phyloP scores from a whole-genome alignment of 768 basidiomycete species.

The Naganishia kalamii region DNA sequence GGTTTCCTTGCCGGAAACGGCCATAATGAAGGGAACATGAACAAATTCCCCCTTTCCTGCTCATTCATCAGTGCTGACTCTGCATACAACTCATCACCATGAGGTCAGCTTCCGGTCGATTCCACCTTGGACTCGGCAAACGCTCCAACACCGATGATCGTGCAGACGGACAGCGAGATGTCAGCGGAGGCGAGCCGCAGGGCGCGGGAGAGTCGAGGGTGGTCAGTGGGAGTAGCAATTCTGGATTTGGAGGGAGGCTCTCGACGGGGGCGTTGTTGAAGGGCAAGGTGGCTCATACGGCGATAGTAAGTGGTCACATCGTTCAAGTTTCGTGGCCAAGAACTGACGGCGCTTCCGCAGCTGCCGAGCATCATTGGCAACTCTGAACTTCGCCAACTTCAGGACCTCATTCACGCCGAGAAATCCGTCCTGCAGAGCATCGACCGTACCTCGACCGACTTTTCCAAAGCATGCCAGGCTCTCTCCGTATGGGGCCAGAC shows the following conservation, averaged over 20 bases:
- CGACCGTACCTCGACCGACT: conserved; percentile 34
- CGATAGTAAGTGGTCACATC: conserved; percentile 9
- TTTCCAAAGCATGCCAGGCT: conserved; percentile 36
- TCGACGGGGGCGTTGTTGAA: conserved; percentile 18
- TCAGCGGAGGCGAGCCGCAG: background rate
- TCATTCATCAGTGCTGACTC: too few species aligned
- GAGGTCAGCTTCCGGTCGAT: conserved; percentile 24
- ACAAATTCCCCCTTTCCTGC: too few species aligned
- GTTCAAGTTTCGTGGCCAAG: too few species aligned
- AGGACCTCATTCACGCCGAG: conserved; percentile 69
- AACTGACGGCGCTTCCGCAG: background rate
- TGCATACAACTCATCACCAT: conserved; percentile 6
- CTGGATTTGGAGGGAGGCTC: conserved; percentile 12
- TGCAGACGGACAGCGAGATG: background rate
- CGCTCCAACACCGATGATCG: conserved; percentile 9
- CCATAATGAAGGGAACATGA: too few species aligned
- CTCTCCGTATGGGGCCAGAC: conserved; percentile 44
- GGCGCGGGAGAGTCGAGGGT: background rate
- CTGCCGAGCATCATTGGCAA: conserved; percentile 24
- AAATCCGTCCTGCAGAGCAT: conserved; percentile 60
- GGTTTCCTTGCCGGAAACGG: too few species aligned
- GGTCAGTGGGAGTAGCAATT: conserved; percentile 3
- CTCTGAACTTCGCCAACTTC: conserved; percentile 19
- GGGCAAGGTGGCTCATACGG: conserved; percentile 25
- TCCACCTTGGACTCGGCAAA: conserved; percentile 17